phyloP scores from a whole-genome alignment of 768 basidiomycete genomes.

The Tylopilus felleus region DNA sequence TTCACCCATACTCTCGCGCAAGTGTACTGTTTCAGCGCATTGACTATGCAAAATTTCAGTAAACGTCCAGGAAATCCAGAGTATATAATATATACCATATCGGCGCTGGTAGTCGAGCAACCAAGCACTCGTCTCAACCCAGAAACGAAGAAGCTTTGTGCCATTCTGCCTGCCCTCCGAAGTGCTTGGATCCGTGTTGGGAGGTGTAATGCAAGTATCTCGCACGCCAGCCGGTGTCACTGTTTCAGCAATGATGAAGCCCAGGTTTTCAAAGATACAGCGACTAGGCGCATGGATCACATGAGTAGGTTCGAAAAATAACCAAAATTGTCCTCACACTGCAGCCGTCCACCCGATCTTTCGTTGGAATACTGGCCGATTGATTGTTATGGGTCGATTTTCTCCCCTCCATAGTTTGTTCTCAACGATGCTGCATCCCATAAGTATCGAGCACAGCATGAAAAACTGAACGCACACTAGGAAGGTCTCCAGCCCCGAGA shows the following conservation, averaged over 20 bases:
- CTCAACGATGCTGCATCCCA: conserved; percentile 56
- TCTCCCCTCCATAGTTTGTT: conserved; percentile 75
- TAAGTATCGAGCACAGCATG: conserved; percentile 1
- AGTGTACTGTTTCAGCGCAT: conserved; percentile 43
- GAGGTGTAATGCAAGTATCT: conserved; percentile 52
- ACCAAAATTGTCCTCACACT: conserved; percentile 44
- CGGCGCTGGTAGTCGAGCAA: conserved; percentile 52
- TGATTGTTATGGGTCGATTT: conserved; percentile 51
- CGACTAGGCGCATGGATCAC: conserved; percentile 27
- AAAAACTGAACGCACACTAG: conserved; percentile 47
- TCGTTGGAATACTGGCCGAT: conserved; percentile 50
- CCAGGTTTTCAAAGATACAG: conserved; percentile 40
- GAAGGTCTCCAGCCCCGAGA: conserved; percentile 62
- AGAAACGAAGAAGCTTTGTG: conserved; percentile 67
- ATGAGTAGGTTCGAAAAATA: conserved; percentile 10
- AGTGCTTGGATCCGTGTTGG: conserved; percentile 46
- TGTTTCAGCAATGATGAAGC: conserved; percentile 32
- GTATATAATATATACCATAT: conserved; percentile 36
- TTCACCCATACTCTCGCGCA: conserved; percentile 46
- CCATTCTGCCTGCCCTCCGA: conserved; percentile 49
- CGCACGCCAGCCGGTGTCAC: conserved; percentile 24
- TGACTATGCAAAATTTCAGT: conserved; percentile 34
- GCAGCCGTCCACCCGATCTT: conserved; percentile 65
- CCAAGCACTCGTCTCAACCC: conserved; percentile 76
- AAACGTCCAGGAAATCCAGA: conserved; percentile 5